These are phyloP conservation scores for Zygosaccharomyces kombuchaensis DNA, from an alignment of 805 yeast species.

Conservation along the genomic window DNA sequence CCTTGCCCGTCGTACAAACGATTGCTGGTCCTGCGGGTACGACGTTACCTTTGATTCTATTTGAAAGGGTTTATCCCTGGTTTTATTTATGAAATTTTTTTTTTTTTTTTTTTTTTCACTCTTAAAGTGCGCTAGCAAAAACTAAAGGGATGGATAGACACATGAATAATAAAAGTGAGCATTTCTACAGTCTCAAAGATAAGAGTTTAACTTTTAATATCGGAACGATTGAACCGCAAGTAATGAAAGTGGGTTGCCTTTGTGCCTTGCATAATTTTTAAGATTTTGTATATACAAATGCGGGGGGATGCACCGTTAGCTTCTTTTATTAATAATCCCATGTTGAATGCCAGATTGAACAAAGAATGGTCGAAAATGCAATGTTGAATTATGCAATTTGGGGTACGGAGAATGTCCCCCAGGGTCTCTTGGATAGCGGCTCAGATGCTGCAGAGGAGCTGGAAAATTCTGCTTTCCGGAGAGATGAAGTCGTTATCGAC, in stretches of 20 bases:
- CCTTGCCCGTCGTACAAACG: not conserved
- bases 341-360: slow-evolving; percentile 26
- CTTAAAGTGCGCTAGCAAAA: not conserved
- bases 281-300: slow-evolving; percentile 3
- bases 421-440: slow-evolving; percentile 37
- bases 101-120: not conserved
- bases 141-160: not conserved
- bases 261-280: not conserved
- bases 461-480: slow-evolving; percentile 50
- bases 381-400: slow-evolving; percentile 12
- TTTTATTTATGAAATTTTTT: not conserved
- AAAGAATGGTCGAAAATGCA: slow-evolving; percentile 11
- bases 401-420: slow-evolving; percentile 48
- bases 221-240: not conserved
- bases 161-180: not conserved
- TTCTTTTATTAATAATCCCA: slow-evolving; percentile 14
- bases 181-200: not conserved
- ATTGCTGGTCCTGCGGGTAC: not conserved
- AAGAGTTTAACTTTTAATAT: not conserved
- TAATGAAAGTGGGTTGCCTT: not conserved
- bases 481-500: slow-evolving; percentile 81
- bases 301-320: not conserved
- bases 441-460: slow-evolving; percentile 37
- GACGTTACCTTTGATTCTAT: not conserved
- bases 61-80: not conserved